Conservation (phyloP, 139 green algal species). For the Pleodorina starrii region DNA sequence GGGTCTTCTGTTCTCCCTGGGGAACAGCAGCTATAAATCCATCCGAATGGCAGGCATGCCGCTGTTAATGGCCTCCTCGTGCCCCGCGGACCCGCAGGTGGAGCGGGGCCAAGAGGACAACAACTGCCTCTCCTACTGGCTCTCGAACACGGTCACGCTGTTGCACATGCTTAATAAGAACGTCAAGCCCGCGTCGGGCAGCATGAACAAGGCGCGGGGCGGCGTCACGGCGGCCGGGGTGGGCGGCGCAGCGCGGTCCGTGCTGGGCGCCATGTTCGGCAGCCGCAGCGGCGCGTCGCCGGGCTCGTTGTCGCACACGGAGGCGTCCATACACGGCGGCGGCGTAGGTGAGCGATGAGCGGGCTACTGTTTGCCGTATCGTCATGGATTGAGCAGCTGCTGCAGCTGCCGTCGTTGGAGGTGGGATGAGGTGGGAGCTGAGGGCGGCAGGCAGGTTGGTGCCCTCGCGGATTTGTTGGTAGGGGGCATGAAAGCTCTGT, state of each 20-base stretch:
- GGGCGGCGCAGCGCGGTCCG: constrained; percentile 49
- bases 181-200: constrained; percentile 87
- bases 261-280: constrained; percentile 67
- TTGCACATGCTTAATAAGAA: constrained; percentile 96
- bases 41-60: too few relatives aligned
- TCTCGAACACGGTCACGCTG: constrained; percentile 97
- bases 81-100: constrained; percentile 79
- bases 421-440: too few relatives aligned
- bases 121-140: constrained; percentile 93
- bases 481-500: not conserved
- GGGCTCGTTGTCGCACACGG: constrained; percentile 50
- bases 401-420: too few relatives aligned
- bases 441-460: too few relatives aligned
- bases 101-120: constrained; percentile 93
- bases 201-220: constrained; percentile 78
- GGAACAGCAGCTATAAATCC: too few relatives aligned
- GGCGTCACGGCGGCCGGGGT: constrained; percentile 10
- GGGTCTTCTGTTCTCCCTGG: too few relatives aligned
- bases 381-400: too few relatives aligned
- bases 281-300: constrained; percentile 43
- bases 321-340: constrained; percentile 91
- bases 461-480: not conserved
- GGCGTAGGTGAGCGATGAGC: constrained; percentile 75
- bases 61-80: too few relatives aligned
- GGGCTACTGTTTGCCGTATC: too few relatives aligned